Conservation (phyloP, 225 moss, liverwort and hornwort species). For the Antitrichia curtipendula region DNA sequence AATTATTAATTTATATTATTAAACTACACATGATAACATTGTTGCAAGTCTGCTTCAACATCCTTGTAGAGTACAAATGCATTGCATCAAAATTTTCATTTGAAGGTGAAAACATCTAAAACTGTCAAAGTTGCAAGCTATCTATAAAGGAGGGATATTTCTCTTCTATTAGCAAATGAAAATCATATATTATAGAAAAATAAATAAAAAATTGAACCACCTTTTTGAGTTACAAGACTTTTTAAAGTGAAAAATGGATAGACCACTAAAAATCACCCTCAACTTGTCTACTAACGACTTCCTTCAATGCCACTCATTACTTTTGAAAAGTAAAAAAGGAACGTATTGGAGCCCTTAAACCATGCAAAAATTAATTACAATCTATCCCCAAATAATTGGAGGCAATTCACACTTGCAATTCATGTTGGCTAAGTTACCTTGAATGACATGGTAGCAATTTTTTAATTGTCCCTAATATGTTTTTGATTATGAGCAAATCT, state of each 20-base stretch:
- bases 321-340: not conserved
- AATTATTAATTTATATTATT: not conserved
- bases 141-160: fast-evolving
- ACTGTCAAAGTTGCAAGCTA: fast-evolving
- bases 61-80: not conserved
- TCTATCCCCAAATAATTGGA: too few relatives aligned
- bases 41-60: fast-evolving
- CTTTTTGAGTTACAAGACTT: not conserved
- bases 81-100: too few relatives aligned
- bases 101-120: not conserved
- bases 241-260: not conserved
- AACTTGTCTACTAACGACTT: not conserved
- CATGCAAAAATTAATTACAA: too few relatives aligned
- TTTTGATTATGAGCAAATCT: not conserved
- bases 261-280: fast-evolving
- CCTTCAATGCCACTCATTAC: fast-evolving
- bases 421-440: fast-evolving
- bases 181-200: not conserved
- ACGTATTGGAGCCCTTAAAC: not conserved
- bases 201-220: too few relatives aligned
- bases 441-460: not conserved
- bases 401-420: fast-evolving
- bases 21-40: too few relatives aligned
- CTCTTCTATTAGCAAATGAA: fast-evolving
- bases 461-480: not conserved